Evolutionary conservation across 441 rosid genomes (phyloP).

Genomic region (Euphorbia neoarborescens): DNA sequence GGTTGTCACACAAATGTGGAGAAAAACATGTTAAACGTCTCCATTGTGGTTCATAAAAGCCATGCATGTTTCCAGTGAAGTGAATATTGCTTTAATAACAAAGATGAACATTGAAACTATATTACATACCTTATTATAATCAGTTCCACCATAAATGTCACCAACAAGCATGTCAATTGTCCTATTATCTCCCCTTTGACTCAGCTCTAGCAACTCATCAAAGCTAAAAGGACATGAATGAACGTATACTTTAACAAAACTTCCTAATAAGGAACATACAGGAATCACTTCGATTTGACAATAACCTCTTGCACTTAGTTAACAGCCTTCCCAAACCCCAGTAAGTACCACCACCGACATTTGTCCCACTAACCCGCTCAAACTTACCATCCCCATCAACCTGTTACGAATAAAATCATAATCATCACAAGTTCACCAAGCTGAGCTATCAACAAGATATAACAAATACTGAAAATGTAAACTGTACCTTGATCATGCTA

Average conservation of each 20-base stretch:
- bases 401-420: slow-evolving; percentile 34
- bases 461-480: slow-evolving; percentile 10
- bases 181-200: slow-evolving; percentile 95
- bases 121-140: slow-evolving; percentile 73
- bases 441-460: slow-evolving; percentile 16
- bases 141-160: slow-evolving; percentile 97
- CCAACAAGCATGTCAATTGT: slow-evolving; percentile 98
- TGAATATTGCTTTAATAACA: slow-evolving; percentile 7
- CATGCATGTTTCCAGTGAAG: slow-evolving; percentile 7
- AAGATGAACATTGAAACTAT: slow-evolving; percentile 15
- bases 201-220: slow-evolving; percentile 94
- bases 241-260: slow-evolving; percentile 9
- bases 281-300: slow-evolving; percentile 17
- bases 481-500: slow-evolving; percentile 86
- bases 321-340: slow-evolving; percentile 97
- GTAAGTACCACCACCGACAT: slow-evolving; percentile 98
- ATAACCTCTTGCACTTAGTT: slow-evolving; percentile 91
- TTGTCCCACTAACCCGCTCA: slow-evolving; percentile 95
- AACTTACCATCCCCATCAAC: slow-evolving; percentile 98
- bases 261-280: slow-evolving; percentile 10
- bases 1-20: slow-evolving; percentile 7
- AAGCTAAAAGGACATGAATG: slow-evolving; percentile 43
- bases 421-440: slow-evolving; percentile 10
- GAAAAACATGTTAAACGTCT: neutral
- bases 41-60: slow-evolving; percentile 8